Conservation (phyloP, 345 rosid species). For the Schrenkiella parvula region DNA sequence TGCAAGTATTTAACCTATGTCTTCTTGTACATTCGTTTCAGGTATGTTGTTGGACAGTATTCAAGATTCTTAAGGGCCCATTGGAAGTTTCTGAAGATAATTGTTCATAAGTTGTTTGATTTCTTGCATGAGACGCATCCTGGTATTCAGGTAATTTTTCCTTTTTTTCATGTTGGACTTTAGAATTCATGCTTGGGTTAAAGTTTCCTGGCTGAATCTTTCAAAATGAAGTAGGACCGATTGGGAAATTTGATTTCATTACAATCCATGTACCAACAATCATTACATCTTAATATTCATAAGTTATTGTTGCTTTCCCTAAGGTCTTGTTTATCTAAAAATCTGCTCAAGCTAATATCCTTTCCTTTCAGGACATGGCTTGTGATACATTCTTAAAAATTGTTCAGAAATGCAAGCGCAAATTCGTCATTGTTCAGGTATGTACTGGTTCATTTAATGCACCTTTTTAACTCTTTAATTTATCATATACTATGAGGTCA, state of each 20-base stretch:
- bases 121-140: conserved; percentile 99
- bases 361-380: conserved; percentile 84
- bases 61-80: conserved; percentile 97
- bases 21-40: conserved; percentile 31
- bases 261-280: neutral
- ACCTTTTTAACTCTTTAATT: neutral
- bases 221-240: neutral
- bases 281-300: neutral
- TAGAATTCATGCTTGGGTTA: neutral
- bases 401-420: conserved; percentile 94
- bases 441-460: conserved; percentile 15
- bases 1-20: conserved; percentile 11
- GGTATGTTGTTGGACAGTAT: conserved; percentile 99
- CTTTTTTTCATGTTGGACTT: conserved; percentile 2
- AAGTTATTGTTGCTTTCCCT: neutral
- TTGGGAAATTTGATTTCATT: neutral
- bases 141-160: conserved; percentile 80
- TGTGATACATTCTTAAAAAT: conserved; percentile 98
- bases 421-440: conserved; percentile 87
- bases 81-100: conserved; percentile 97
- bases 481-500: neutral
- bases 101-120: conserved; percentile 94
- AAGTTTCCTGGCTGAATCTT: conserved; percentile 4
- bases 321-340: neutral
- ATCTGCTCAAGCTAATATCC: neutral